Conservation (phyloP, 2,329 filamentous ascomycete genomes). For the Hypoxylon sp. region DNA sequence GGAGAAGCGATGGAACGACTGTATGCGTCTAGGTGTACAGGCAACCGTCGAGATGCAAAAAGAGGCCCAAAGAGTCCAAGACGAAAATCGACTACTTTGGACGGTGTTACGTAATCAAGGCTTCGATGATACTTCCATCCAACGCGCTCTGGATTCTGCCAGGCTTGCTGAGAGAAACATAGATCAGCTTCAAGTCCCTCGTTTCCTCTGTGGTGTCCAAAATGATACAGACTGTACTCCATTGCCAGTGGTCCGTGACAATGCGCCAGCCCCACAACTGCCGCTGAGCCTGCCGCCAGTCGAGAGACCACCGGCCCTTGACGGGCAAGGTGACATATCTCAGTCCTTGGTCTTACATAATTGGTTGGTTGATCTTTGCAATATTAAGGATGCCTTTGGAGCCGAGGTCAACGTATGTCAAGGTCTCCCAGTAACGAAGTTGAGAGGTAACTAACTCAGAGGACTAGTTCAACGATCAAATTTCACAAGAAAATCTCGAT, state of each 20-base stretch:
- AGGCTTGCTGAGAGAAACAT: not conserved
- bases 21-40: constrained; percentile 9
- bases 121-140: constrained; percentile 9
- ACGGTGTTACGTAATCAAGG: constrained; percentile 9
- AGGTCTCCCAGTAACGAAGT: not conserved
- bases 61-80: constrained; percentile 19
- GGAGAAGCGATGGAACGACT: constrained; percentile 22
- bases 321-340: not conserved
- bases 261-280: not conserved
- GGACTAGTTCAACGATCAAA: not conserved
- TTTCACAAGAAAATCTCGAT: not conserved
- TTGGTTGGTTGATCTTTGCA: constrained; percentile 9
- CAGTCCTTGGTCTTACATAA: constrained; percentile 2
- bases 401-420: constrained; percentile 10
- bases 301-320: not conserved
- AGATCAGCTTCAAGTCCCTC: not conserved
- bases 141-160: constrained; percentile 10
- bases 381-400: constrained; percentile 13
- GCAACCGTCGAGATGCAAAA: constrained; percentile 22
- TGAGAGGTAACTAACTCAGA: not conserved
- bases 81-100: constrained; percentile 19
- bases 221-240: not conserved
- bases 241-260: not conserved
- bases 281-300: not conserved
- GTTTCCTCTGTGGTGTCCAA: not conserved